Evolutionary conservation across 208 protist genomes (phyloP).

Genomic region (Trypanosoma conorhini): DNA sequence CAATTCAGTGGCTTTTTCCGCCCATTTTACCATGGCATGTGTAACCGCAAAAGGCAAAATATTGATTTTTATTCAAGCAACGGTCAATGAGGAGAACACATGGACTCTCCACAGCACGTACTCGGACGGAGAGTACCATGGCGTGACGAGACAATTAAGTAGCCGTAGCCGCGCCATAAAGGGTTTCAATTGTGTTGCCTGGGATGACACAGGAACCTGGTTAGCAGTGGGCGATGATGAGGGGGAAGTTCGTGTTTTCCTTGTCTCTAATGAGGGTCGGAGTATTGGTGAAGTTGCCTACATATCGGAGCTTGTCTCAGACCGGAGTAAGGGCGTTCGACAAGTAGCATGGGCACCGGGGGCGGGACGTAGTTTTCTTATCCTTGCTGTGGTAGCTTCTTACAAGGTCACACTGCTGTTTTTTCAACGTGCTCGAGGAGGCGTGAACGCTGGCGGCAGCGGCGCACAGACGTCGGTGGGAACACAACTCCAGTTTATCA

Average conservation of each 20-base stretch:
- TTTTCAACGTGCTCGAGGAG: conserved; percentile 51
- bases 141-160: not conserved
- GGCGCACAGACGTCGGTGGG: not conserved
- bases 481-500: conserved; percentile 47
- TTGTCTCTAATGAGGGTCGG: conserved; percentile 38
- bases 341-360: conserved; percentile 78
- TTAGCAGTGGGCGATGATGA: conserved; percentile 57
- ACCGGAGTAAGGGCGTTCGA: conserved; percentile 26
- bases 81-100: conserved; percentile 8
- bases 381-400: conserved; percentile 58
- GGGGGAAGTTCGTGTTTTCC: conserved; percentile 55
- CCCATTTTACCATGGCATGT: conserved; percentile 70
- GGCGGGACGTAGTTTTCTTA: conserved; percentile 77
- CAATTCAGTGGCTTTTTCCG: conserved; percentile 59
- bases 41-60: conserved; percentile 53
- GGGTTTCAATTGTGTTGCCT: conserved; percentile 53
- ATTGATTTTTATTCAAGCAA: conserved; percentile 40
- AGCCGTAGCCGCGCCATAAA: conserved; percentile 9
- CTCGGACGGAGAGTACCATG: conserved; percentile 14
- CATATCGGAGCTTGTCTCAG: conserved; percentile 8
- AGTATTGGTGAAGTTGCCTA: conserved; percentile 36
- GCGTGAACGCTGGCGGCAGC: not conserved
- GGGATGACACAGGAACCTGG: conserved; percentile 66
- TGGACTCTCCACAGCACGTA: conserved; percentile 25
- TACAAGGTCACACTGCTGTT: conserved; percentile 53